phyloP scores from a whole-genome alignment of 1,139 yeast genomes.

The Scheffersomyces insectosa region DNA sequence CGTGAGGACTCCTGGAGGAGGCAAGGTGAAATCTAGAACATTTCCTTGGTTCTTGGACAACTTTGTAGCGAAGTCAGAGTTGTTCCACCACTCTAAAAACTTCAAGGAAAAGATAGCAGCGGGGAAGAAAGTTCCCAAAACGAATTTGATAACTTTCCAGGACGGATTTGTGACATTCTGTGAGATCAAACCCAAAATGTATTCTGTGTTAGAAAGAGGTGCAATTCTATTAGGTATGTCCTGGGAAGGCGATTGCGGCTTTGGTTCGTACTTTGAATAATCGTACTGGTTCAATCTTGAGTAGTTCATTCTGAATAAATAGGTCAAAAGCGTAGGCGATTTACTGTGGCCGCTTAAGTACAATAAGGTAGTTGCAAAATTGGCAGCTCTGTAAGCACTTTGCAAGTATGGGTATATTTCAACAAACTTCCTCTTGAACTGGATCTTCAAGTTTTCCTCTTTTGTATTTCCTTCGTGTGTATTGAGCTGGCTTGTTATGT shows the following conservation, averaged over 20 bases:
- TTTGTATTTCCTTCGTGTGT: conserved; percentile 31
- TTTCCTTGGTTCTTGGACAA: conserved; percentile 55
- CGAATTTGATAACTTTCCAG: conserved; percentile 35
- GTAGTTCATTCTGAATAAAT: conserved; percentile 63
- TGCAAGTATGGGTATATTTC: conserved; percentile 62
- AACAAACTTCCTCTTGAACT: conserved; percentile 49
- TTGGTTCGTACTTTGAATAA: conserved; percentile 50
- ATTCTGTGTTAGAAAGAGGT: conserved; percentile 57
- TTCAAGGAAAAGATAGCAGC: conserved; percentile 80
- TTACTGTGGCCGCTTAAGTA: conserved; percentile 70
- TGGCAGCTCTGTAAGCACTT: conserved; percentile 46
- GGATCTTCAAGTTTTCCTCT: conserved; percentile 28
- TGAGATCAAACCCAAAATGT: conserved; percentile 31
- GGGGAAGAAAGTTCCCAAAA: conserved; percentile 65
- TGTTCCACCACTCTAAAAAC: conserved; percentile 94
- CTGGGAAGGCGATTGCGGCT: conserved; percentile 12
- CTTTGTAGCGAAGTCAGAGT: conserved; percentile 70
- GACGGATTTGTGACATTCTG: conserved; percentile 40
- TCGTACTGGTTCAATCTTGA: conserved; percentile 69
- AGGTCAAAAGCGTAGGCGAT: conserved; percentile 65
- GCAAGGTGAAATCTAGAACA: conserved; percentile 50
- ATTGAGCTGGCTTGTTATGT: conserved; percentile 48
- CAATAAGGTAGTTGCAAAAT: conserved; percentile 61
- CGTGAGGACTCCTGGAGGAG: conserved; percentile 48
- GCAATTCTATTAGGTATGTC: conserved; percentile 34